These are phyloP conservation scores for Botryotinia narcissicola DNA, from an alignment of 2,329 filamentous ascomycete genomes.

Conservation along the genomic window DNA sequence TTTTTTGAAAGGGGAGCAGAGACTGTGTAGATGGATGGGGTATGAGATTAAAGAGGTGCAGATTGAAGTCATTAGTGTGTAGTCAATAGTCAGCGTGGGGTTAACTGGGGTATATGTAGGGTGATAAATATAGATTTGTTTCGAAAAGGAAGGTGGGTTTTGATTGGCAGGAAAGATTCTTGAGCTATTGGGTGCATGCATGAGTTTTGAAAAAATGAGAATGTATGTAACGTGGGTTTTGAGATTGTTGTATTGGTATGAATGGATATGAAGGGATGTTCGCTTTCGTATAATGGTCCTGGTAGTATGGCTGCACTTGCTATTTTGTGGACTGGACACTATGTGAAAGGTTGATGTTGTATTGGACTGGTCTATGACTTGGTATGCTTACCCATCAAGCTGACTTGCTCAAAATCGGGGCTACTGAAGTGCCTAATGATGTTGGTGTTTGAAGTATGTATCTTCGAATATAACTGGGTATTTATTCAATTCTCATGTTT, in stretches of 20 bases:
- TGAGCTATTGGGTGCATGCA: not conserved
- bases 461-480: not conserved
- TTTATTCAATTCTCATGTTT: slow-evolving; percentile 1
- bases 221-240: not conserved
- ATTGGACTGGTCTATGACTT: not conserved
- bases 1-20: not conserved
- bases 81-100: not conserved
- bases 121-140: slow-evolving; percentile 4
- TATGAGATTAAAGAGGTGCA: not conserved
- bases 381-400: not conserved
- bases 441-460: not conserved
- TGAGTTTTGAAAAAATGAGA: not conserved
- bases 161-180: not conserved
- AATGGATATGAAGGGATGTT: not conserved
- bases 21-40: not conserved
- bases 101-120: not conserved
- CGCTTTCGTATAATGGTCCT: not conserved
- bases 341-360: not conserved
- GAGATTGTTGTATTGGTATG: not conserved
- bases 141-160: not conserved
- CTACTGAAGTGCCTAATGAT: not conserved
- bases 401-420: not conserved
- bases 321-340: not conserved
- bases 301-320: not conserved
- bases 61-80: not conserved